Conservation (phyloP, 306 rosid species). For the Vicia villosa region DNA sequence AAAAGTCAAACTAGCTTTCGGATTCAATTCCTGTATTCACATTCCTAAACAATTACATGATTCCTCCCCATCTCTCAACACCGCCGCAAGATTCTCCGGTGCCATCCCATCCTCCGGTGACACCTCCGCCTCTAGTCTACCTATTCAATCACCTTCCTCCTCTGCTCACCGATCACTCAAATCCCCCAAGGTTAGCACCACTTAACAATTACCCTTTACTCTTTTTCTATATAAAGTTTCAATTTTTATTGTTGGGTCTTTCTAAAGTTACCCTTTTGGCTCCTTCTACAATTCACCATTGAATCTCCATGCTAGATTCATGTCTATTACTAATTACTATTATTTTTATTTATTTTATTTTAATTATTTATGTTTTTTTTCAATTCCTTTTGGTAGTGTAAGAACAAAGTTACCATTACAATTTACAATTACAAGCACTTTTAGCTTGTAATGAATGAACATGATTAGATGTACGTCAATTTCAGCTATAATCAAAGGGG, state of each 20-base stretch:
- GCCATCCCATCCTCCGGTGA: slow-evolving; percentile 39
- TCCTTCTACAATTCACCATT: slow-evolving; percentile 20
- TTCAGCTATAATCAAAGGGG: slow-evolving; percentile 28
- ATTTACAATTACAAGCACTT: not conserved
- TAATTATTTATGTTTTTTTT: not conserved
- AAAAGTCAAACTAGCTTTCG: slow-evolving; percentile 79
- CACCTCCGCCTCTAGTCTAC: slow-evolving; percentile 46
- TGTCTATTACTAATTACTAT: not conserved
- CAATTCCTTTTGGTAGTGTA: not conserved
- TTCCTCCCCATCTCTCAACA: slow-evolving; percentile 46
- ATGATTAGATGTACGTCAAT: slow-evolving; percentile 25
- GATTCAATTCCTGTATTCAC: slow-evolving; percentile 62
- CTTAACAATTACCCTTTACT: not conserved
- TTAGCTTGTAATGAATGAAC: not conserved
- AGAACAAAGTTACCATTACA: slow-evolving; percentile 20
- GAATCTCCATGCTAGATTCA: slow-evolving; percentile 55
- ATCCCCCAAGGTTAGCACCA: slow-evolving; percentile 65
- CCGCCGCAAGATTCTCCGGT: slow-evolving; percentile 45
- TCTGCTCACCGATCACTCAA: slow-evolving; percentile 64
- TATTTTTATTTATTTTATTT: not conserved
- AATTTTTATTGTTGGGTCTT: not conserved
- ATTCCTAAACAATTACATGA: slow-evolving; percentile 63
- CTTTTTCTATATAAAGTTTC: slow-evolving; percentile 24
- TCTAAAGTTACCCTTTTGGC: slow-evolving; percentile 21
- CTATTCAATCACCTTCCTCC: slow-evolving; percentile 64